Base-by-base conservation (phyloP, 1,284 basidiomycete genomes). In the Microbotryum intermedium region DNA sequence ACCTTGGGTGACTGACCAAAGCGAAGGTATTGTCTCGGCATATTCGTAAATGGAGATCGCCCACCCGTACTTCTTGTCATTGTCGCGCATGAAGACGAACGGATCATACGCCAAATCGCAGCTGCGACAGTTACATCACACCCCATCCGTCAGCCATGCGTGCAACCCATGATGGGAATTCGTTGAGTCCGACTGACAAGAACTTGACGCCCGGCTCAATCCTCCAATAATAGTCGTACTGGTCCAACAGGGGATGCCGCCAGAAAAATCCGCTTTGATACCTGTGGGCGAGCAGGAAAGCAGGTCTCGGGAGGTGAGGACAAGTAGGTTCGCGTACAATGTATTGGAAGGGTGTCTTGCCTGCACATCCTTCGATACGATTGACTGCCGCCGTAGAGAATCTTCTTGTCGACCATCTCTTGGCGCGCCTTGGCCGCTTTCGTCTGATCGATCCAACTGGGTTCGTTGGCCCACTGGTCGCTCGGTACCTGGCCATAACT, bases 211-310 rank as follows among this genome's bases (percentile, higher is more conserved):
- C 53, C 28, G 70, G 70, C 80, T 83, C 80, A 73, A 90, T 82
- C 71, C 85, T 84, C 93, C 93, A 97, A 77, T 97, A 97, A 76
- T 93, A 97, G 70, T 84, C 87, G 77, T 66, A 68, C n/a, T 45
- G n/a, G n/a, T 42, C 23, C 11, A 68, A 42, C 4, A 68, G 47
- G n/a, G 49, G 43, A n/a, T 66, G 64, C 16, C 57, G 51, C 48
- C 52, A 61, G 49, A 66, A 68, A 58, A 50, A 62, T 46, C 49
- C 59, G 48, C 42, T 29, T 21, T 59, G 48, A 25, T 50, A 55
- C 18, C 56, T 53, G 23, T 23, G 23, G 11, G 9, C 28, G 18
- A 34, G 2, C 16, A 26, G 23, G 20, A 20, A 3, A 34, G 30
- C 25, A 10, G 20, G 3, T 2, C 7, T 3, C 25, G 16, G 3